Evolutionary conservation across 768 basidiomycete genomes (phyloP).

Genomic region (Mycena kentingensis): DNA sequence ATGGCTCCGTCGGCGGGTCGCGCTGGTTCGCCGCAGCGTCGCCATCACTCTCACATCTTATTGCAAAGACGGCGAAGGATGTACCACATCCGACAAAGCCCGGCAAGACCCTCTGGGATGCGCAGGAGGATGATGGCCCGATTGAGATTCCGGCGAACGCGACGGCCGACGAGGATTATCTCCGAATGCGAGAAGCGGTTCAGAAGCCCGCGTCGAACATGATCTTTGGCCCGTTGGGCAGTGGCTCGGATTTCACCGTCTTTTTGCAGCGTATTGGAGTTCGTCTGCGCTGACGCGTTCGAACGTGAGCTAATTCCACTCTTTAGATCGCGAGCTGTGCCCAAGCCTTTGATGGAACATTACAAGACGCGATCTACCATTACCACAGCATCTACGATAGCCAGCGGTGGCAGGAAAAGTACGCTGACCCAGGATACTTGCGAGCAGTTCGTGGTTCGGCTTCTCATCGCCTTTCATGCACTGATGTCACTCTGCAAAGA

Average conservation of each 20-base stretch:
- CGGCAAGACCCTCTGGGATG: slow-evolving; percentile 59
- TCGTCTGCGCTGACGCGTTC: slow-evolving; percentile 14
- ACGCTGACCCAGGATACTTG: slow-evolving; percentile 75
- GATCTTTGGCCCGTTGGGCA: slow-evolving; percentile 67
- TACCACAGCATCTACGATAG: slow-evolving; percentile 79
- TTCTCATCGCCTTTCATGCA: too few species aligned
- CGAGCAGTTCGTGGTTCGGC: slow-evolving; percentile 50
- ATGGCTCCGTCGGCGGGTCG: slow-evolving; percentile 57
- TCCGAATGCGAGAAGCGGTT: slow-evolving; percentile 40
- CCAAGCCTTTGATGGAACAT: slow-evolving; percentile 42
- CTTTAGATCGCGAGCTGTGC: slow-evolving; percentile 45
- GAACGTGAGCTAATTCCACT: slow-evolving; percentile 7
- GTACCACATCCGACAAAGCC: slow-evolving; percentile 58
- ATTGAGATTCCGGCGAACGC: slow-evolving; percentile 30
- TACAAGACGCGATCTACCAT: slow-evolving; percentile 67
- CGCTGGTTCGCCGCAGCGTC: slow-evolving; percentile 51
- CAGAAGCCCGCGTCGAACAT: slow-evolving; percentile 39
- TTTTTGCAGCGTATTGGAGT: slow-evolving; percentile 79
- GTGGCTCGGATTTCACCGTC: slow-evolving; percentile 89
- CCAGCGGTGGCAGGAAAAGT: slow-evolving; percentile 69
- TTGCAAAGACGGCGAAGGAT: slow-evolving; percentile 53
- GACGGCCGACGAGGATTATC: slow-evolving; percentile 44
- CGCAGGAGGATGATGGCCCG: slow-evolving; percentile 49
- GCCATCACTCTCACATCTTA: slow-evolving; percentile 65
- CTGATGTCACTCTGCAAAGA: slow-evolving; percentile 36